These are phyloP conservation scores for Mucor irregularis DNA, from an alignment of 371 early-diverging fungal species.

Conservation along the genomic window DNA sequence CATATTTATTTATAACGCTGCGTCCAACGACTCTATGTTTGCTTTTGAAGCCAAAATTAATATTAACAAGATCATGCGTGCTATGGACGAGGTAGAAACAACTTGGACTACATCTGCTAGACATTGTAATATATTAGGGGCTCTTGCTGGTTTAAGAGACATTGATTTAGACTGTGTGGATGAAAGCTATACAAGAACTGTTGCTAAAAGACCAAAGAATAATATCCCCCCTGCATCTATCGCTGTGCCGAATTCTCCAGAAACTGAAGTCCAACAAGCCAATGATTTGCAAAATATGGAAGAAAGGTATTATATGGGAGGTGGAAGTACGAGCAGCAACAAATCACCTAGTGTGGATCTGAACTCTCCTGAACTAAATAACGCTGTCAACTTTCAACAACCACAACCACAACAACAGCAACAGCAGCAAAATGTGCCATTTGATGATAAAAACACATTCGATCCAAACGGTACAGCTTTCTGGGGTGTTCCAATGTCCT, in stretches of 20 bases:
- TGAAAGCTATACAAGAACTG: constrained; percentile 22
- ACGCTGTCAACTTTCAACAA: not conserved
- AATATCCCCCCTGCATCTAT: constrained; percentile 21
- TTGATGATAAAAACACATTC: constrained; percentile 11
- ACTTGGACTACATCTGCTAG: constrained; percentile 49
- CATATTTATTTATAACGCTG: constrained; percentile 46
- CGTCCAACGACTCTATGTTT: constrained; percentile 38
- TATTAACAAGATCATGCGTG: constrained; percentile 48
- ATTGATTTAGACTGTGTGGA: constrained; percentile 40
- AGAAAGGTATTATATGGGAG: constrained; percentile 21
- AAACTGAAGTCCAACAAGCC: constrained; percentile 10
- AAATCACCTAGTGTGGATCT: constrained; percentile 14
- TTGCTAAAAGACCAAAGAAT: not conserved
- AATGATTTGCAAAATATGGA: constrained; percentile 16
- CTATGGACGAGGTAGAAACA: constrained; percentile 44
- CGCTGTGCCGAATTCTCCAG: constrained; percentile 40
- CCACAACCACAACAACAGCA: not conserved
- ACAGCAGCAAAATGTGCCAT: not conserved
- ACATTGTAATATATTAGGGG: constrained; percentile 48
- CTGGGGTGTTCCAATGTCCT: constrained; percentile 34
- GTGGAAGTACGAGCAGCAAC: constrained; percentile 7
- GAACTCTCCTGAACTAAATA: constrained; percentile 3
- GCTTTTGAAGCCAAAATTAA: constrained; percentile 46
- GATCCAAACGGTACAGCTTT: constrained; percentile 31
- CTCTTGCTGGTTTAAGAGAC: constrained; percentile 48